A percentile compares a stretch with the other conserved stretches of the same genome.
These are phyloP conservation scores for Elaeagnus macrophylla DNA, from an alignment of 306 rosid genomes.

Conservation along the genomic window DNA sequence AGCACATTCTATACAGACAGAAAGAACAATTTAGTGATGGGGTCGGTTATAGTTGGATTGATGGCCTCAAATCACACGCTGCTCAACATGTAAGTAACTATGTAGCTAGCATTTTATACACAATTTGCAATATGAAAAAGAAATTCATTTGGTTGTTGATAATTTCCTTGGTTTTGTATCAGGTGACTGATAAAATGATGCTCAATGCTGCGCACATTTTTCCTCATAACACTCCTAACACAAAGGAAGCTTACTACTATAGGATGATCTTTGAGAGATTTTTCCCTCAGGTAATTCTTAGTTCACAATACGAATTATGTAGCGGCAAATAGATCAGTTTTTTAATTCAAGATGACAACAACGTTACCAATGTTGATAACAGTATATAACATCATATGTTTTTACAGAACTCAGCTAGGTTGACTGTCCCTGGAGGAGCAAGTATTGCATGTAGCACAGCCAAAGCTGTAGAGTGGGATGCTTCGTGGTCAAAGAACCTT, in stretches of 20 bases:
- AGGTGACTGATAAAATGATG: slow-evolving; percentile 90
- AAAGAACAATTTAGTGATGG: slow-evolving; percentile 98
- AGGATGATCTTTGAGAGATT: slow-evolving; percentile 91
- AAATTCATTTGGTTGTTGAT: slow-evolving; percentile 6
- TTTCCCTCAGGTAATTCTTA: slow-evolving; percentile 68
- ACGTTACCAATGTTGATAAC: too few relatives aligned
- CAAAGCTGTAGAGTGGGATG: slow-evolving; percentile 88
- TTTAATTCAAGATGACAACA: too few relatives aligned
- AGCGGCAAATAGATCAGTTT: not conserved
- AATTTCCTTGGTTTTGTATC: slow-evolving; percentile 5
- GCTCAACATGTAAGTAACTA: slow-evolving; percentile 52
- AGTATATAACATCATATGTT: slow-evolving; percentile 2
- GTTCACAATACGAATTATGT: not conserved
- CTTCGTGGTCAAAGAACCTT: slow-evolving; percentile 70
- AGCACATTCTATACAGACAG: slow-evolving; percentile 89
- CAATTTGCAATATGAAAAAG: not conserved
- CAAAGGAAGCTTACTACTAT: slow-evolving; percentile 89
- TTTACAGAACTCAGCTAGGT: slow-evolving; percentile 74
- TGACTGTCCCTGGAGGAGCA: slow-evolving; percentile 87
- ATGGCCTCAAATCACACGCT: slow-evolving; percentile 88
- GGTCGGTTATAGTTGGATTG: slow-evolving; percentile 96
- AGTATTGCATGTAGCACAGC: slow-evolving; percentile 97
- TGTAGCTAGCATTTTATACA: not conserved
- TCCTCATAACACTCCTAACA: slow-evolving; percentile 81
- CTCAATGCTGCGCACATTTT: slow-evolving; percentile 62